Base-by-base conservation (phyloP, 2,329 filamentous ascomycete species). In the Parafenestella ontariensis region DNA sequence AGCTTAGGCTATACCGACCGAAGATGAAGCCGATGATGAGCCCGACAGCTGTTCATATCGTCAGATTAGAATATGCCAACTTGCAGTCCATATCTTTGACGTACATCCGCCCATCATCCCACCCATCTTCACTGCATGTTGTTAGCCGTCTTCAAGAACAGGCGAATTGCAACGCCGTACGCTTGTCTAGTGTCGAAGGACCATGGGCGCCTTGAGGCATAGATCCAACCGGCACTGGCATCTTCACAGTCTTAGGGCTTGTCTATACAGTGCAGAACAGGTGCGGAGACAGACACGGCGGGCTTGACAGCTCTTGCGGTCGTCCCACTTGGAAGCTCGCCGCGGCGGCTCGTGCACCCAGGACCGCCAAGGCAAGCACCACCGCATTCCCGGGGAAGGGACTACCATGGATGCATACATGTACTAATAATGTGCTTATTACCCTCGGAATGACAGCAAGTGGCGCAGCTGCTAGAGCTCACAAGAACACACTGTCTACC, bases 11-110 rank as follows among this genome's bases (percentile, higher is more conserved):
- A 44, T 50, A 69, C 82, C 46, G 82, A 96, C 94, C 95, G 69
- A 95, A 96, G 70, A 99, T 96, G 82, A 99, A 98, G 62, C 95
- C 95, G 79, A 99, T 97, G 75, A 96, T 96, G 47, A 91, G 83
- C 59, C 95, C 95, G 59, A 99, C 95, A 78, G 92, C 95, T 98
- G 47, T 44, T n/a, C 20, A 45, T 3, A 31, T n/a, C 17, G 64
- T 70, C 55, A 70, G 65, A 44, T 47, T 26, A 11, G 37, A 17
- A n/a, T 23, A 20, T 11, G 39, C 43, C 26, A 50, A 58, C 37
- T 20, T 31, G 20, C 21, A 45, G 31, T 41, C 23, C 36, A 11
- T 23, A 24, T 40, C 41, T 41, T 53, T 18, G 47, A 86, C 92
- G 71, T 90, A 98, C 94, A 96, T 76, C 92, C 91, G 68, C 95